Evolutionary conservation across 225 moss, liverwort and hornwort genomes (phyloP), one percentile per base, ranked within the genome.

Genomic region (Marchantia polymorpha): DNA sequence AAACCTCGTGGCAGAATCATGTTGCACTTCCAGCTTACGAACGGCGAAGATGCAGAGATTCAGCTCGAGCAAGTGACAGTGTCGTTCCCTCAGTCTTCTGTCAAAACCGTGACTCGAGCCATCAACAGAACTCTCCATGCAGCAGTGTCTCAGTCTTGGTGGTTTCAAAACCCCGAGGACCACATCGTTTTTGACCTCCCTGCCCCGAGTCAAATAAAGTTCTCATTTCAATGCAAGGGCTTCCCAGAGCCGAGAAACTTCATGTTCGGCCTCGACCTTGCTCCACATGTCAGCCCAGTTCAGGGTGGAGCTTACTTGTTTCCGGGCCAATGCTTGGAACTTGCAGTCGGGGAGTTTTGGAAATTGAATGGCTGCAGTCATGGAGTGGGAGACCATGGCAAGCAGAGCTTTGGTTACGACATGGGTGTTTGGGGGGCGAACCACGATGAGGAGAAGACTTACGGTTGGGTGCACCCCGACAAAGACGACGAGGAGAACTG

Each of bases 81-180:
- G 7, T 74, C 73, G 27, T 74, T 74, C 13, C 73, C 73, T 26
- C n/a, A 11, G 25, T 74, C 73, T 74, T 74, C 73, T 25, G 27
- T 74, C 14, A 74, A 74, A 74, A 27, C 54, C 25, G 29, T 11
- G 15, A 50, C 23, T 27, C 73, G 73, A 26, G 12, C 12, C 26
- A 74, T 74, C 6, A 53, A 54, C 27, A 52, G 5, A 74, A 52
- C 73, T 52, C 27, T 74, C 27, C 27, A 8, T 53, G 27, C 73
- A 14, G 73, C 53, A 3, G 26, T 15, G 10, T 53, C 53, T 74
- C 73, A 74, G 11, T 74, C 73, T 26, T 74, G 73, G 73, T 74
- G 73, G 73, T 74, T 74, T 17, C 25, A 52, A 26, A 74, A 29
- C 54, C 73, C 73, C 12, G 73, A 74, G 54, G 73, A 74, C 54